Conservation (phyloP, 768 basidiomycete species). For the Tricholoma terreum region DNA sequence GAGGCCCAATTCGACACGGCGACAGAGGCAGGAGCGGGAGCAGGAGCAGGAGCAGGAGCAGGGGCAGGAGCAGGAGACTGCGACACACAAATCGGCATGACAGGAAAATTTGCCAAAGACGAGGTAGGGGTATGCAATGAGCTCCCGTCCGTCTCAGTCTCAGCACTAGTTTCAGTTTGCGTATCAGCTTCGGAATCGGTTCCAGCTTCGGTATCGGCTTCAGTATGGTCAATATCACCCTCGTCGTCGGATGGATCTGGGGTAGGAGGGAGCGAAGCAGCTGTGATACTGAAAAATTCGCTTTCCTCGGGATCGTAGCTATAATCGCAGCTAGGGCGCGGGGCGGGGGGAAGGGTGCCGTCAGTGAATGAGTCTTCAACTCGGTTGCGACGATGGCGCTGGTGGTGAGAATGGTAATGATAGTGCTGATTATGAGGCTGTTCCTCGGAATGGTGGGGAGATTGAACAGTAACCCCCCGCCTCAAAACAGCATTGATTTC, state of each 20-base stretch:
- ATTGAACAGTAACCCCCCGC: neutral
- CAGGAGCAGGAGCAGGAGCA: neutral
- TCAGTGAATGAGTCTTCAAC: neutral
- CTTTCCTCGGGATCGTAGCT: constrained; percentile 15
- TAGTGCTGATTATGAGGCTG: too few species aligned
- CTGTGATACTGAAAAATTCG: constrained; percentile 29
- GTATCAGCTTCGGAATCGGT: too few species aligned
- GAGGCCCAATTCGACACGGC: neutral
- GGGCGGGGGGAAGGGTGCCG: constrained; percentile 18
- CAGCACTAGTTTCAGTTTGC: too few species aligned
- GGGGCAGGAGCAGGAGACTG: constrained; percentile 1
- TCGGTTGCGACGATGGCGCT: neutral
- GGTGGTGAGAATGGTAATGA: too few species aligned
- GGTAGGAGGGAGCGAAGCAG: constrained; percentile 29
- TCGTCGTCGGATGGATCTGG: constrained; percentile 41
- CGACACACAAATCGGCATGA: neutral
- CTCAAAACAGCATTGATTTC: neutral
- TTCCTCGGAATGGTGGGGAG: too few species aligned
- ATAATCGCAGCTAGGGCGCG: neutral
- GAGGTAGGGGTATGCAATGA: constrained; percentile 47
- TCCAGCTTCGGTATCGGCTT: neutral
- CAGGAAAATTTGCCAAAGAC: constrained; percentile 21
- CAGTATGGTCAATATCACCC: constrained; percentile 19
- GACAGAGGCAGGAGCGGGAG: constrained; percentile 17
- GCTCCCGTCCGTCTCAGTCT: constrained; percentile 47